phyloP scores from a whole-genome alignment of 2,329 filamentous ascomycete species.

The Domatiomyces catenatus region DNA sequence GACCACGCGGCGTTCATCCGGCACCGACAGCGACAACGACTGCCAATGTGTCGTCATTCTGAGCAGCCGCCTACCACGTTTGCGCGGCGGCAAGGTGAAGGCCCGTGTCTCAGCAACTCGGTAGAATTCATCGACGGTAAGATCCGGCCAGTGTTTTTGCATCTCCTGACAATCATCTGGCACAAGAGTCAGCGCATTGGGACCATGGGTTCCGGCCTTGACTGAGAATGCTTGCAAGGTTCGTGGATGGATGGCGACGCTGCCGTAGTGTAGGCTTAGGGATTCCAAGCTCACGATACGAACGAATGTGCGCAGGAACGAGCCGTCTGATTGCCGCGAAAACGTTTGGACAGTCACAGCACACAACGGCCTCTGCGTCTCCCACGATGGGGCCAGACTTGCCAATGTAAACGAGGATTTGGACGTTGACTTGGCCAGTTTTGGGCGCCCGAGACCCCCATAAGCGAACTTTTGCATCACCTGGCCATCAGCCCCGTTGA shows the following conservation, averaged over 20 bases:
- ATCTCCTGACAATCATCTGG: not conserved
- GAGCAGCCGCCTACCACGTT: not conserved
- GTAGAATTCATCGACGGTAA: not conserved
- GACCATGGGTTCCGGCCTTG: not conserved
- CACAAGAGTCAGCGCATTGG: not conserved
- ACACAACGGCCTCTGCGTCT: too few relatives aligned
- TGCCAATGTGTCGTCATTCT: not conserved
- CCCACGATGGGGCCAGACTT: too few relatives aligned
- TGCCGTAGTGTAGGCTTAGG: not conserved
- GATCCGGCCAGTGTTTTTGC: not conserved
- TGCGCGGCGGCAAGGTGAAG: not conserved
- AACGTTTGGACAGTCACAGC: not conserved
- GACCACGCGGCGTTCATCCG: not conserved
- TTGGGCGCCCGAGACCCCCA: not conserved
- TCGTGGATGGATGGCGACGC: not conserved
- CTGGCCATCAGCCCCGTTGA: not conserved
- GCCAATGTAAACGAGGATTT: not conserved
- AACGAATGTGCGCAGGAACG: not conserved
- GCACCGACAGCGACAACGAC: not conserved
- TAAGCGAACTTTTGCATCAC: constrained; percentile 1
- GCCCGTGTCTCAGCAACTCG: not conserved
- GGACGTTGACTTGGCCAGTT: not conserved
- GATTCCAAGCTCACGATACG: not conserved
- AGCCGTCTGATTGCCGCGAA: not conserved
- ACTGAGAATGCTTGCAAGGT: not conserved